Conservation (phyloP, 2,329 filamentous ascomycete species). For the Chaetomium olivaceum region DNA sequence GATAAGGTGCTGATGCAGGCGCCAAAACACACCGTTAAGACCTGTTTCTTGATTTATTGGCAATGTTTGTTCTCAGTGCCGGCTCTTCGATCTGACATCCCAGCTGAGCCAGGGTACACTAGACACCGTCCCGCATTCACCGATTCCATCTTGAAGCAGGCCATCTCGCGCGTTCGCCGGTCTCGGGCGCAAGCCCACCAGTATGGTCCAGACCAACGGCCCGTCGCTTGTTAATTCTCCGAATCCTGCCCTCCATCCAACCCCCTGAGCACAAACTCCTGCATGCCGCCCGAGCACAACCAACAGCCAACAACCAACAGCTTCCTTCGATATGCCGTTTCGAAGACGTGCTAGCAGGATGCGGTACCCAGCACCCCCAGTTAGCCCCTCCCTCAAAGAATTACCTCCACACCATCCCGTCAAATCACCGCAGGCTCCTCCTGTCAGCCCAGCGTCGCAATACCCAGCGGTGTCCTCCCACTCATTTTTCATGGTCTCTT, state of each 20-base stretch:
- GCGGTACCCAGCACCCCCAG: conserved; percentile 13
- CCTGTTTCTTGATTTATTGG: background rate
- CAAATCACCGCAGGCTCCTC: background rate
- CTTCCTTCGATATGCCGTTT: background rate
- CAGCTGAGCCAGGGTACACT: background rate
- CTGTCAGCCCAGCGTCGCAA: conserved; percentile 7
- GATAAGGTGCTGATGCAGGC: conserved; percentile 53
- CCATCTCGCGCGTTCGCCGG: too few relatives aligned
- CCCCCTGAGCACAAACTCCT: background rate
- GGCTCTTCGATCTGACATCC: background rate
- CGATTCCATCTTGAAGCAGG: background rate
- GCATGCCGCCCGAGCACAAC: background rate
- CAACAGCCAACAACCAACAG: conserved; percentile 5
- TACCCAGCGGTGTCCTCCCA: background rate
- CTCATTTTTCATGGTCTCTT: background rate
- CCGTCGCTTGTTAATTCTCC: background rate
- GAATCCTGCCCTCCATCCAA: background rate
- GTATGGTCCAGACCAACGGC: background rate
- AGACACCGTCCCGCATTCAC: background rate
- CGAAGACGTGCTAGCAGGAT: conserved; percentile 14
- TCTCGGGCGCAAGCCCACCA: background rate
- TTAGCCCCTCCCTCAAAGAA: background rate
- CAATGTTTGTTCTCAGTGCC: background rate
- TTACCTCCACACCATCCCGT: background rate
- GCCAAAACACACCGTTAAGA: background rate